Evolutionary conservation across 2,329 filamentous ascomycete species (phyloP).

Genomic region (Phaeosphaeria sp.): DNA sequence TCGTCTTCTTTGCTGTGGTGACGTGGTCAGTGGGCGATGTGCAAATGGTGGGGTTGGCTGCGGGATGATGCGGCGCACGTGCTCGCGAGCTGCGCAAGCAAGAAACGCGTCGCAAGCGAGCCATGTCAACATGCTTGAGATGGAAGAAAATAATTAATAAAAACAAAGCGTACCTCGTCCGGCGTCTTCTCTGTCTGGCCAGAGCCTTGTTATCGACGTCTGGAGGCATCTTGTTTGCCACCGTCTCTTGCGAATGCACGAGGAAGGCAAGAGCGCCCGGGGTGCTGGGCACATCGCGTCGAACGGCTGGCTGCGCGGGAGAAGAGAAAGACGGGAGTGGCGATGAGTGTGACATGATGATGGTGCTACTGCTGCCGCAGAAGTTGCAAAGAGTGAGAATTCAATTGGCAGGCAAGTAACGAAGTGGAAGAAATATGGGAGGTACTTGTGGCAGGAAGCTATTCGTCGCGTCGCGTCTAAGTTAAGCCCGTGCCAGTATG

Average conservation of each 20-base stretch:
- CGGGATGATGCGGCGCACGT: conserved; percentile 27
- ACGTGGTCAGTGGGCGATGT: conserved; percentile 34
- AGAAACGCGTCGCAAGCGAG: conserved; percentile 34
- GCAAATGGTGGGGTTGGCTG: conserved; percentile 26
- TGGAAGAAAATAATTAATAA: conserved; percentile 15
- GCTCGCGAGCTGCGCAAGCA: conserved; percentile 25
- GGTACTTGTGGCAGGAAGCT: conserved; percentile 36
- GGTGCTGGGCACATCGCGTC: conserved; percentile 32
- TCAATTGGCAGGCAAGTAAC: conserved; percentile 16
- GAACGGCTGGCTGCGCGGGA: conserved; percentile 18
- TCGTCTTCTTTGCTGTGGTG: conserved; percentile 72
- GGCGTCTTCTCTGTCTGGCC: conserved; percentile 66
- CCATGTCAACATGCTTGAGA: conserved; percentile 24
- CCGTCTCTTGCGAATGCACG: conserved; percentile 65
- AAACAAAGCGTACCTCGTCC: conserved; percentile 62
- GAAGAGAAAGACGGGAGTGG: conserved; percentile 33
- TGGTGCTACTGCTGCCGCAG: conserved; percentile 3
- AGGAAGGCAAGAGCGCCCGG: conserved; percentile 60
- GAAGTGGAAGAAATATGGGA: conserved; percentile 21
- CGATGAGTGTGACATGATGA: conserved; percentile 31
- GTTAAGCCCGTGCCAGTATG: not conserved
- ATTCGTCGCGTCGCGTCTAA: conserved; percentile 12
- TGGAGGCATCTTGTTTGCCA: conserved; percentile 63
- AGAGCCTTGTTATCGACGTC: conserved; percentile 66
- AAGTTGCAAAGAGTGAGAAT: conserved; percentile 9